phyloP scores from a whole-genome alignment of 164 flowering plant species.

The Nymphaea thermarum region DNA sequence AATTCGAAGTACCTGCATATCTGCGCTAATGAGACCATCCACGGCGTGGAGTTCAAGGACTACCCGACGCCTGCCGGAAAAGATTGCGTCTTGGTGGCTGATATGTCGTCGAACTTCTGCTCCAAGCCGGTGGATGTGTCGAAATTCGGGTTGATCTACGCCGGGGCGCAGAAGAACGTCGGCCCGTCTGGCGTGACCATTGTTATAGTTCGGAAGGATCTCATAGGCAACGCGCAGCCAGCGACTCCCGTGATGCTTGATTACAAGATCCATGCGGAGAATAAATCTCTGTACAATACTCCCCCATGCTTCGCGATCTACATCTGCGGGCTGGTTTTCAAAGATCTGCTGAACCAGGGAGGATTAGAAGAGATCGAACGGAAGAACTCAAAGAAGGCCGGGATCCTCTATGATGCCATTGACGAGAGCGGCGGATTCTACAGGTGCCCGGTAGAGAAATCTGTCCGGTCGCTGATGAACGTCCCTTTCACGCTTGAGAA shows the following conservation, averaged over 20 bases:
- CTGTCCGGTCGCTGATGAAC: slow-evolving; percentile 94
- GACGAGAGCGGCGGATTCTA: slow-evolving; percentile 80
- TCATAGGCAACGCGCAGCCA: slow-evolving; percentile 63
- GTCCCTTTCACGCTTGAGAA: slow-evolving; percentile 94
- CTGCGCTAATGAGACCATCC: slow-evolving; percentile 94
- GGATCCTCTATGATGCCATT: slow-evolving; percentile 58
- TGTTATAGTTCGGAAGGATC: slow-evolving; percentile 57
- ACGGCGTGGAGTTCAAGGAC: slow-evolving; percentile 85
- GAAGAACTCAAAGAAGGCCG: slow-evolving; percentile 79
- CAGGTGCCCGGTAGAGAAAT: slow-evolving; percentile 82
- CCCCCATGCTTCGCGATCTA: slow-evolving; percentile 68
- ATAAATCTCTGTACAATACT: slow-evolving; percentile 81
- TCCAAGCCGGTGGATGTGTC: slow-evolving; percentile 53
- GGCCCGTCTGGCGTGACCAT: slow-evolving; percentile 94
- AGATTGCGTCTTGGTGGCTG: slow-evolving; percentile 19
- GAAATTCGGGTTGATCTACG: slow-evolving; percentile 76
- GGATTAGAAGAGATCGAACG: slow-evolving; percentile 77
- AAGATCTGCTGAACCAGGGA: slow-evolving; percentile 58
- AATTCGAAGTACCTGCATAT: slow-evolving; percentile 81
- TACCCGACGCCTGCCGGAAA: slow-evolving; percentile 39
- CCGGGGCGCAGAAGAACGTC: slow-evolving; percentile 95
- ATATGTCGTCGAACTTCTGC: slow-evolving; percentile 32
- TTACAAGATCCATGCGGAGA: slow-evolving; percentile 89
- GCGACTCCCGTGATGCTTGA: slow-evolving; percentile 90
- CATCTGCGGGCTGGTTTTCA: slow-evolving; percentile 56